phyloP scores from a whole-genome alignment of 225 moss, liverwort and hornwort species.

The Climacium dendroides region DNA sequence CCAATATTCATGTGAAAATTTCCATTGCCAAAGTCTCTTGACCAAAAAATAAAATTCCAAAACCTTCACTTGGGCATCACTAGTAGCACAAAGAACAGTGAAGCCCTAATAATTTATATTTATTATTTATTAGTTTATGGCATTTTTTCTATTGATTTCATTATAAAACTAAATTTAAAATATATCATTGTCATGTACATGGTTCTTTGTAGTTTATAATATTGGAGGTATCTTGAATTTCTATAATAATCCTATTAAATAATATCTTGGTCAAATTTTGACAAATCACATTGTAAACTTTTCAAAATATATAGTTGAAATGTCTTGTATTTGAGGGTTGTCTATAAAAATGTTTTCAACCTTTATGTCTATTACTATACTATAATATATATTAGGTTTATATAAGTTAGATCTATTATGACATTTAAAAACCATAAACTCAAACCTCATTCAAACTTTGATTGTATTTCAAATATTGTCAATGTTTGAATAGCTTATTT shows the following conservation, averaged over 20 bases:
- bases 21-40: rapidly evolving
- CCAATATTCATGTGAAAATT: background rate
- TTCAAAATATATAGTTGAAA: background rate
- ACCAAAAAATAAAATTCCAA: background rate
- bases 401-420: background rate
- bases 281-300: background rate
- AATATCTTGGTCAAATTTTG: background rate
- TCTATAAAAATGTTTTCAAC: too few relatives aligned
- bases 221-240: background rate
- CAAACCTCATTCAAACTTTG: background rate
- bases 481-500: background rate
- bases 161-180: too few relatives aligned
- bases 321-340: background rate
- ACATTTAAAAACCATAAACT: background rate
- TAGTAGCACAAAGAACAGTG: rapidly evolving
- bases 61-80: rapidly evolving
- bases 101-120: background rate
- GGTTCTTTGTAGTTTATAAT: background rate
- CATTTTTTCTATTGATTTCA: background rate
- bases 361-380: too few relatives aligned
- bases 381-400: too few relatives aligned
- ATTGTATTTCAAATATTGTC: background rate
- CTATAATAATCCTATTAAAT: too few relatives aligned
- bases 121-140: background rate
- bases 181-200: background rate